These are phyloP conservation scores for Candida michaelii DNA, from an alignment of 805 yeast species.

Conservation along the genomic window DNA sequence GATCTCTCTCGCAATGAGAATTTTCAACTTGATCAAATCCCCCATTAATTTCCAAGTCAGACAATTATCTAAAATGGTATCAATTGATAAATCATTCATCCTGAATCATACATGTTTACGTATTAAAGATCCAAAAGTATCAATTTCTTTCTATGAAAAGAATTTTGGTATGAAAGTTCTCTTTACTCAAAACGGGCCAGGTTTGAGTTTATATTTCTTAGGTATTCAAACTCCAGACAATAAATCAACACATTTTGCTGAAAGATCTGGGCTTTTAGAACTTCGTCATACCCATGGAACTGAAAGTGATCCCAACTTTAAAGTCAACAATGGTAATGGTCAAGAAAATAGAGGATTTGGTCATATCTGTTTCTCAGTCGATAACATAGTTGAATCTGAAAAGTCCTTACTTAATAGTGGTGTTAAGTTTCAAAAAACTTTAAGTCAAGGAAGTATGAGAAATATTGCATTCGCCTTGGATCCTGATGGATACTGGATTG, in stretches of 20 bases:
- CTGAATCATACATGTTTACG: conserved; percentile 77
- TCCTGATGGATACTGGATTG: conserved; percentile 97
- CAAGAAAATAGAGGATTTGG: conserved; percentile 91
- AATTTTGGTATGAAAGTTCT: conserved; percentile 73
- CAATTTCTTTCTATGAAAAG: conserved; percentile 70
- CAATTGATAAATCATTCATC: conserved; percentile 35
- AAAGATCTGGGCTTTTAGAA: conserved; percentile 72
- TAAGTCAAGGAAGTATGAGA: conserved; percentile 88
- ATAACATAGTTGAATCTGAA: conserved; percentile 68
- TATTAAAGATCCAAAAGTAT: conserved; percentile 73
- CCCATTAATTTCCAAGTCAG: neutral
- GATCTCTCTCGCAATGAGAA: conserved; percentile 4
- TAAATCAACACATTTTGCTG: conserved; percentile 38
- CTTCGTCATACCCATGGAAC: conserved; percentile 79
- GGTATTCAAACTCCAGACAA: conserved; percentile 51
- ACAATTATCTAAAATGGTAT: conserved; percentile 22
- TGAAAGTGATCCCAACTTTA: conserved; percentile 55
- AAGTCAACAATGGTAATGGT: conserved; percentile 76
- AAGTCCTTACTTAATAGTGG: conserved; percentile 55
- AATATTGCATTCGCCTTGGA: conserved; percentile 93
- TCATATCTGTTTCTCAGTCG: conserved; percentile 86
- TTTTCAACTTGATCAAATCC: neutral
- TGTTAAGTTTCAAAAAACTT: conserved; percentile 77
- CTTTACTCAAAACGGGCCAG: conserved; percentile 51
- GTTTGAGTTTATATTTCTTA: conserved; percentile 69